phyloP scores from a whole-genome alignment of 2,329 filamentous ascomycete genomes.

The Aschersonia sp. region DNA sequence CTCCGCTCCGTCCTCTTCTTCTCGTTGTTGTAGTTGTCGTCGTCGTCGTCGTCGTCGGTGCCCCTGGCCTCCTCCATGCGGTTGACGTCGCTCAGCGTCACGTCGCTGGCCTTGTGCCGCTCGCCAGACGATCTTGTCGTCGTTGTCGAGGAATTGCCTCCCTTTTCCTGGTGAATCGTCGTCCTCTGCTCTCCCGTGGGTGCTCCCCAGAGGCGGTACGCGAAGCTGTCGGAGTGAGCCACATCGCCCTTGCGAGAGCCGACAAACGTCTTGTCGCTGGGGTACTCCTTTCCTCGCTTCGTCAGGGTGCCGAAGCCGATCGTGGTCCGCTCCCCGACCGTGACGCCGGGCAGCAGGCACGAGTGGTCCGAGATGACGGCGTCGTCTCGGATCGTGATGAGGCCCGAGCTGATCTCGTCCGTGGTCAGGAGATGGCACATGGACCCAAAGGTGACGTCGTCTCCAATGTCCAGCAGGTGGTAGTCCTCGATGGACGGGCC shows the following conservation, averaged over 20 bases:
- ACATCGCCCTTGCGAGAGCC: constrained; percentile 37
- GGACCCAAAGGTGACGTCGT: constrained; percentile 43
- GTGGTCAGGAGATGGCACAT: constrained; percentile 36
- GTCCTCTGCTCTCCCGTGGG: constrained; percentile 2
- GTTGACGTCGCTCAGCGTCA: constrained; percentile 9
- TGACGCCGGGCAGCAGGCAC: constrained; percentile 33
- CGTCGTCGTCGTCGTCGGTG: constrained; percentile 1
- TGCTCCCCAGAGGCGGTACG: constrained; percentile 20
- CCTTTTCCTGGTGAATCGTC: constrained; percentile 3
- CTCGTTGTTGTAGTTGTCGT: background rate
- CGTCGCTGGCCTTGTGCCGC: constrained; percentile 11
- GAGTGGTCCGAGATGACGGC: constrained; percentile 43
- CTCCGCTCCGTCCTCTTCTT: background rate
- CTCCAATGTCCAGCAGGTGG: constrained; percentile 37
- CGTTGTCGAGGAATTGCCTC: background rate
- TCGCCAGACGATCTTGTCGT: constrained; percentile 1
- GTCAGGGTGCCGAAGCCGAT: constrained; percentile 40
- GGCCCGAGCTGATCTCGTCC: constrained; percentile 31
- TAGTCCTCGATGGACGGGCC: constrained; percentile 38
- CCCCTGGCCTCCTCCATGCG: constrained; percentile 2
- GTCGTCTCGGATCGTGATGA: constrained; percentile 28
- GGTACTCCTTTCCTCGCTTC: constrained; percentile 26
- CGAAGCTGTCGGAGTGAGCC: constrained; percentile 4
- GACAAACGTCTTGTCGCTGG: constrained; percentile 30
- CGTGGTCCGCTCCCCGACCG: constrained; percentile 30